These are phyloP conservation scores for Cladophialophora chaetospira DNA, from an alignment of 2,329 filamentous ascomycete genomes.

Conservation along the genomic window DNA sequence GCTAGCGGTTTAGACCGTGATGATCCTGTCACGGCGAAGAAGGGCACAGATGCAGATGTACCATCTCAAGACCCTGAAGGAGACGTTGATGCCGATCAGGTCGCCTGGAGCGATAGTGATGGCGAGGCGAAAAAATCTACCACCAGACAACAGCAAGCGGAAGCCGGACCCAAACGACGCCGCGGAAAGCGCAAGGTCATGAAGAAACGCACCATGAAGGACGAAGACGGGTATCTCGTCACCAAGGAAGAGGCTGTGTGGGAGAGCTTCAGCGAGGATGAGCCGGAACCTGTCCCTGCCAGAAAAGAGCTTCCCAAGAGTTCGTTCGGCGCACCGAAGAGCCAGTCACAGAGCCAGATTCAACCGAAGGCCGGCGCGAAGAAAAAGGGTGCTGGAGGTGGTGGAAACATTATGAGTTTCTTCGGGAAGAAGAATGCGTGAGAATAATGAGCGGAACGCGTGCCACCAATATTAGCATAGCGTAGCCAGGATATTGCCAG, in stretches of 20 bases:
- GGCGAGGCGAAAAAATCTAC: conserved; percentile 21
- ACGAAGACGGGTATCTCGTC: conserved; percentile 88
- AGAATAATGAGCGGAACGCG: not conserved
- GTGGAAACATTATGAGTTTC: conserved; percentile 87
- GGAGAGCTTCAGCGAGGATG: conserved; percentile 94
- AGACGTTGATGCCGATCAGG: conserved; percentile 58
- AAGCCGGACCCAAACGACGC: conserved; percentile 64
- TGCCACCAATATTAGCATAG: no score
- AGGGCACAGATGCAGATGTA: conserved; percentile 8
- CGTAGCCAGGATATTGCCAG: no score
- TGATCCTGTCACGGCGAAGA: conserved; percentile 15
- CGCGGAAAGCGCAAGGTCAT: conserved; percentile 77
- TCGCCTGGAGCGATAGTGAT: conserved; percentile 39
- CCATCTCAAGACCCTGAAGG: conserved; percentile 56
- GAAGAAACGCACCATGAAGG: conserved; percentile 84
- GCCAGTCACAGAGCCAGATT: conserved; percentile 41
- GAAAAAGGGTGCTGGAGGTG: conserved; percentile 54
- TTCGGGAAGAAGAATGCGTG: conserved; percentile 70
- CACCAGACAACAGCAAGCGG: conserved; percentile 42
- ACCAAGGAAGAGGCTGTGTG: conserved; percentile 81
- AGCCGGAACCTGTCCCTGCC: conserved; percentile 58
- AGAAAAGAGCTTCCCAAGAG: conserved; percentile 37
- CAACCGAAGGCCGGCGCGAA: conserved; percentile 29
- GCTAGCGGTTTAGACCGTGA: conserved; percentile 17
- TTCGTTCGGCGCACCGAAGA: conserved; percentile 38